Conservation (phyloP, 139 green algal genomes). For the Mesostigma viride region DNA sequence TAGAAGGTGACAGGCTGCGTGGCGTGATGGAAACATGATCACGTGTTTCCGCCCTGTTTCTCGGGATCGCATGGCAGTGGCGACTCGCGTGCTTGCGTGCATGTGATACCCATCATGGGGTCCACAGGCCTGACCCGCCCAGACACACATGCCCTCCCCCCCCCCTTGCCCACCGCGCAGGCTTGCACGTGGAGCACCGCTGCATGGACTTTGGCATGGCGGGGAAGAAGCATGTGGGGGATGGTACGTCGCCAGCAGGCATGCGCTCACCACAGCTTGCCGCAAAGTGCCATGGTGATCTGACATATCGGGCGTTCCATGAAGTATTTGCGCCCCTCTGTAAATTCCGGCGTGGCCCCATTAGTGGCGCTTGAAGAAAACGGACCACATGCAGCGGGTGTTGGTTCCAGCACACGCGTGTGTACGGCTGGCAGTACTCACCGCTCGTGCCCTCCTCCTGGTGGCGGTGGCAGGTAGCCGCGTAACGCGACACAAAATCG, state of each 20-base stretch:
- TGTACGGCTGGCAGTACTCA: not conserved
- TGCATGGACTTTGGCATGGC: conserved; percentile 55
- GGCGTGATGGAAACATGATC: not conserved
- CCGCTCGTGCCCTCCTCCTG: too few species aligned
- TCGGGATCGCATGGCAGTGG: not conserved
- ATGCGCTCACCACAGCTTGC: too few species aligned
- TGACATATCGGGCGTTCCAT: not conserved
- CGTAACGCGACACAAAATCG: too few species aligned
- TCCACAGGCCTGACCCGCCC: not conserved
- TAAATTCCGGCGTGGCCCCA: not conserved
- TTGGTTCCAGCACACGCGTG: not conserved
- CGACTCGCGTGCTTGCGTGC: not conserved
- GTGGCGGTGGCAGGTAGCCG: too few species aligned
- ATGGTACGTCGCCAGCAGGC: too few species aligned
- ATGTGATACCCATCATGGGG: not conserved
- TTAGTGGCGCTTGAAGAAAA: not conserved
- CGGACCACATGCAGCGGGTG: not conserved
- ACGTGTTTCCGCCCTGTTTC: not conserved
- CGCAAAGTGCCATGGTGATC: too few species aligned
- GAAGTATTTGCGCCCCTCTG: not conserved
- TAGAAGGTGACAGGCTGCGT: not conserved
- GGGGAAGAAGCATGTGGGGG: conserved; percentile 30
- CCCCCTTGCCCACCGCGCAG: not conserved
- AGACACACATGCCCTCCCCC: not conserved
- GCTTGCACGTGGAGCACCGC: conserved; percentile 46